Base-by-base conservation (phyloP, 805 yeast species). In the Komagataella pseudopastoris region DNA sequence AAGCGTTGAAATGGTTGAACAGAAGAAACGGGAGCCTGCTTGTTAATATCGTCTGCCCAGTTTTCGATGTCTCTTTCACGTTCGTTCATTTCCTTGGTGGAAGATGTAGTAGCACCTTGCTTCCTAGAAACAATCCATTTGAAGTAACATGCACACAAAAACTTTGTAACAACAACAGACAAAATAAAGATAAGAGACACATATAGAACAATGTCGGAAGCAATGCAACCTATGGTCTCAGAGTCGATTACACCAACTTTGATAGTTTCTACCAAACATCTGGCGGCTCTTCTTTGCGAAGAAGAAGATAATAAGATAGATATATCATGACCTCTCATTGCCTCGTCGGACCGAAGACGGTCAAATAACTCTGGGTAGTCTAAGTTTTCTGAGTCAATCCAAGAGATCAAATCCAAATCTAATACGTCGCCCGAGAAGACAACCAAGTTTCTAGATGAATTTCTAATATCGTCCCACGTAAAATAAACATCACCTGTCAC, bases 161-260 rank as follows among this genome's bases (percentile, higher is more conserved):
- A 93, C 67, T 90, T 90, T 46, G 73, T 72, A 50, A 82, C 61
- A 22, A 89, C 95, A 51, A 93, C 78, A 1, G 95, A 76, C 53
- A 93, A 71, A 59, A 93, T 90, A 63, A 93, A 88, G 7, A 85
- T 83, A 60, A 93, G 74, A 1, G 97, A 86, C 6, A 85, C 76
- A 58, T 80, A 79, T 54, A 93, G 75, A 1, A 93, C 96, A 45
- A 90, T 81, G 51, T 81, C 71, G 0, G 97, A 88, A 0, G 96
- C 95, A 61, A 93, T 81, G 69, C 99, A 93, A 5, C 99, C 99
- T 60, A 93, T 80, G 6, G 96, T 81, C 44, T 86, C 87, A 2
- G 90, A 80, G 62, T 93, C 98, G 46, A 93, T 78, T 49, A 80
- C 81, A 20, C 99, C 99, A 14, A 91, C 95, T 66, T 85, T 88